Conservation (phyloP, 2,329 filamentous ascomycete genomes). For the Acrocalymma vagum region DNA sequence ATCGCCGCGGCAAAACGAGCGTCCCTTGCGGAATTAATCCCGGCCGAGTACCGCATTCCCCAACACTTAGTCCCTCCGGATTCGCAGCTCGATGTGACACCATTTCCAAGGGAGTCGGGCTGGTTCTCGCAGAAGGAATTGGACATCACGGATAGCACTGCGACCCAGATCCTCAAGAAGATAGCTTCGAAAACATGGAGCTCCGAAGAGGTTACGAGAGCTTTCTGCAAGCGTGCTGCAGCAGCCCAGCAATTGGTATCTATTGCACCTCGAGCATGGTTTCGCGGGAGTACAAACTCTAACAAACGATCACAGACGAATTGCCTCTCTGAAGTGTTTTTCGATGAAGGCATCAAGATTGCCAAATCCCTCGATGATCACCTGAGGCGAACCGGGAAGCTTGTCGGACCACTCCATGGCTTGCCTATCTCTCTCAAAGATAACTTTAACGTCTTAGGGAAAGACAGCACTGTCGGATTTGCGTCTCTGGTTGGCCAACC, state of each 20-base stretch:
- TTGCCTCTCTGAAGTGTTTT: constrained; percentile 67
- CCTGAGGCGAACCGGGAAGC: constrained; percentile 53
- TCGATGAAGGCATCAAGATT: constrained; percentile 60
- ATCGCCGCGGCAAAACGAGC: constrained; percentile 55
- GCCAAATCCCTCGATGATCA: constrained; percentile 64
- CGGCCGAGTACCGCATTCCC: constrained; percentile 66
- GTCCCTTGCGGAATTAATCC: constrained; percentile 60
- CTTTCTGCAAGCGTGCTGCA: constrained; percentile 64
- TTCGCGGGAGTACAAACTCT: constrained; percentile 6
- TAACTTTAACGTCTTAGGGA: constrained; percentile 70
- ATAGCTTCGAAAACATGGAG: constrained; percentile 56
- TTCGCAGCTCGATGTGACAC: constrained; percentile 64
- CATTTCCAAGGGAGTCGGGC: constrained; percentile 64
- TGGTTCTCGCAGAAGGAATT: constrained; percentile 66
- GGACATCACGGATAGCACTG: constrained; percentile 57
- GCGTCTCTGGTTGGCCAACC: constrained; percentile 68
- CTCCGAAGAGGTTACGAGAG: constrained; percentile 60
- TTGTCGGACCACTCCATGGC: constrained; percentile 72
- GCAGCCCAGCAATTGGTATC: constrained; percentile 64
- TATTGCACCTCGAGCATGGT: too few relatives aligned
- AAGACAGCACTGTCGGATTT: constrained; percentile 71
- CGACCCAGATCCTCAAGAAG: constrained; percentile 50
- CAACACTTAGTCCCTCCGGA: constrained; percentile 61
- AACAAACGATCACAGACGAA: constrained; percentile 57
- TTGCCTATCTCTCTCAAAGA: constrained; percentile 74